Base-by-base conservation (phyloP, 768 basidiomycete genomes). In the Collybia mongolica region DNA sequence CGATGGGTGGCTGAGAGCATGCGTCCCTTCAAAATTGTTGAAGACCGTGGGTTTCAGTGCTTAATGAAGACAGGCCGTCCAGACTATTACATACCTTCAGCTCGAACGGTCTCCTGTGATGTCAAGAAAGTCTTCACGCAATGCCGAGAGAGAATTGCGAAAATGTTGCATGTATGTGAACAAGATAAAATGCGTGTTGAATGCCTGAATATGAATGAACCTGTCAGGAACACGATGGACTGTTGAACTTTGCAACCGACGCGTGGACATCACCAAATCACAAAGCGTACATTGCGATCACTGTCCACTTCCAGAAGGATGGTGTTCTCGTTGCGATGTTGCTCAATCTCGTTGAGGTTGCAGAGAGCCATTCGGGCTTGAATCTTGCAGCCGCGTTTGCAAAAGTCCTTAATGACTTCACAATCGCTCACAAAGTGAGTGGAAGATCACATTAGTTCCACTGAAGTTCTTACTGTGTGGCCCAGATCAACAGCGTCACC, bases 11-110 rank as follows among this genome's bases (percentile, higher is more conserved):
- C 61, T 0, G 62, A 72, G 46, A 65, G 54, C 24, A 48, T 59
- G 18, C 58, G 62, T 0, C 70, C 70, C 2, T 71, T 70, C 51
- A 52, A 39, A 0, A 68, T 71, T 44, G 62, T 73, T 0, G 41
- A 57, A 1, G 69, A 75, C 45, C 38, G 50, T n/a, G n/a, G n/a
- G n/a, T n/a, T n/a, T n/a, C n/a, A n/a, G n/a, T n/a, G n/a, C n/a
- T n/a, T n/a, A n/a, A 69, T 71, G 64, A 66, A 63, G 41, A 66
- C 63, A 0, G 68, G 65, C 1, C 49, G 65, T 2, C 70, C 63
- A 1, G 54, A 57, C 9, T 57, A 65, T n/a, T 64, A 67, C 46
- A 41, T 74, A 36, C 72, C 70, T 0, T 67, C 62, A 0, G 53
- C 57, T 2, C 28, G 57, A 0, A 74, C 67, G 0, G 60, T 75